These are phyloP conservation scores for Botryotinia globosa DNA, from an alignment of 2,329 filamentous ascomycete species.

Conservation along the genomic window DNA sequence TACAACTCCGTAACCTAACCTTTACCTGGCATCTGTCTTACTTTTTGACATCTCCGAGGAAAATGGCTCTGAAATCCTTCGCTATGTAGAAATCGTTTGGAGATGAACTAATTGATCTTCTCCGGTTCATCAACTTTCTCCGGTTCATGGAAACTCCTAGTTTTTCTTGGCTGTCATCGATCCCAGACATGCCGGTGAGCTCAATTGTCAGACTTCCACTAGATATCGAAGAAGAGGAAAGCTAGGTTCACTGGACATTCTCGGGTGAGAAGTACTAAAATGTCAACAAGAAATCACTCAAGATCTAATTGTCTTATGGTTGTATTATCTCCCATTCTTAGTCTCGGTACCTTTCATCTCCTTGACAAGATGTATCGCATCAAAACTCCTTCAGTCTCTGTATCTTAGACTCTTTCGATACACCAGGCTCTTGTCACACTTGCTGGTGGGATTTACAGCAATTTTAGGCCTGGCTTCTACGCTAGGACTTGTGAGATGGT, in stretches of 20 bases:
- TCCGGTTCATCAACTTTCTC: constrained; percentile 1
- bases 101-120: background rate
- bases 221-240: background rate
- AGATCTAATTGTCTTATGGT: no score
- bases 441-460: background rate
- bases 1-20: background rate
- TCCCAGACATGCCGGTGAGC: background rate
- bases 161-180: background rate
- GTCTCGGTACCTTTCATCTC: no score
- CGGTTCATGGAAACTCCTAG: background rate
- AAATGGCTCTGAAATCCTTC: background rate
- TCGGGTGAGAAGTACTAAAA: background rate
- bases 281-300: no score
- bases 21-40: background rate
- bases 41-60: background rate
- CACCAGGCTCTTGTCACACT: background rate
- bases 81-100: background rate
- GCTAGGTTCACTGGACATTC: background rate
- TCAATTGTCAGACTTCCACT: background rate
- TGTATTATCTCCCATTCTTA: background rate
- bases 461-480: background rate
- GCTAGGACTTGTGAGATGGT: background rate
- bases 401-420: background rate
- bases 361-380: background rate
- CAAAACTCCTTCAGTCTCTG: background rate